Conservation (phyloP, 306 rosid species). For the Luffa acutangula region DNA sequence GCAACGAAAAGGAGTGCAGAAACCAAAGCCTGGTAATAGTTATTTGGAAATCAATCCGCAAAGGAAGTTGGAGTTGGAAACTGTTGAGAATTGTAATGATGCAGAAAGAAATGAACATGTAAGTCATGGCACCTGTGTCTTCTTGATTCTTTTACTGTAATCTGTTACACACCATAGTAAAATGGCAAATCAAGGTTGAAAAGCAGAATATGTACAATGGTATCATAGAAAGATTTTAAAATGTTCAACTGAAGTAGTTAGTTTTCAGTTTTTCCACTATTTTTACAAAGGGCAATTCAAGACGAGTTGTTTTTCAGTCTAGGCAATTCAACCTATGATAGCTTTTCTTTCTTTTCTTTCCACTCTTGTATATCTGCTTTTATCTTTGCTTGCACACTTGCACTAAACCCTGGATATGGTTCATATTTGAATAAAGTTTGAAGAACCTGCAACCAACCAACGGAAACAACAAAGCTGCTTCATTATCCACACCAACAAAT, state of each 20-base stretch:
- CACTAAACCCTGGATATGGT: conserved; percentile 67
- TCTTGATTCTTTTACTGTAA: neutral
- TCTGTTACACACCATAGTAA: neutral
- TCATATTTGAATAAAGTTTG: conserved; percentile 51
- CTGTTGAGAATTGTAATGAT: neutral
- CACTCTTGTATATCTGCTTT: conserved; percentile 48
- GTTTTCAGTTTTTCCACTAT: neutral
- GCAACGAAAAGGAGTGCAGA: conserved; percentile 33
- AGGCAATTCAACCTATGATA: conserved; percentile 15
- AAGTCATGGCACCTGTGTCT: neutral
- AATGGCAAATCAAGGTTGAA: neutral
- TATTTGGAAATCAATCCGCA: conserved; percentile 19
- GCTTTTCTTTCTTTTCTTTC: conserved; percentile 47
- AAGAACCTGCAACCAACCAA: conserved; percentile 30
- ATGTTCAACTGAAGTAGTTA: neutral
- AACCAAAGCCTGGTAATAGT: conserved; percentile 54
- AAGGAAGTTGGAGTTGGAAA: neutral
- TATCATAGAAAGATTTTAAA: neutral
- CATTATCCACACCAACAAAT: neutral
- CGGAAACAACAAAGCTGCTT: neutral
- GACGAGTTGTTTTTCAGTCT: neutral
- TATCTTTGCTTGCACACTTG: conserved; percentile 49
- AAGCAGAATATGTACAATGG: neutral
- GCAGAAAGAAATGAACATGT: neutral
- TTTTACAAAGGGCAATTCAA: neutral